phyloP scores from a whole-genome alignment of 805 yeast genomes.

The Yarrowia sp. region DNA sequence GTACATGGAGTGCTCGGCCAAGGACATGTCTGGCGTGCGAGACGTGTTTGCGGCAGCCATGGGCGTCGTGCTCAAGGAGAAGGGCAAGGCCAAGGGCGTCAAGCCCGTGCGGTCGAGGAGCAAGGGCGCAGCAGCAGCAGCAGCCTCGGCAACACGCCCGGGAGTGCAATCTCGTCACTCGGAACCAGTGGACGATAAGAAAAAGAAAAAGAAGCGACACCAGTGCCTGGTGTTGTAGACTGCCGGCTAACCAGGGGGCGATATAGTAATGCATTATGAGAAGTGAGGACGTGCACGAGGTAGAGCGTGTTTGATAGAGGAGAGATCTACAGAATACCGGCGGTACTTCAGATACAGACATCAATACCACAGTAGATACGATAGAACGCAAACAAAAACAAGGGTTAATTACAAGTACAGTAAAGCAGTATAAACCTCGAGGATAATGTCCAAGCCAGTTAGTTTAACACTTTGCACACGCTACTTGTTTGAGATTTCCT shows the following conservation, averaged over 20 bases:
- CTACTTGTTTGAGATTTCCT: too few species aligned
- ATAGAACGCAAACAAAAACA: too few species aligned
- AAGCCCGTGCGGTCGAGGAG: background rate
- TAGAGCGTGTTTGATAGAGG: too few species aligned
- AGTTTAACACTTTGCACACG: too few species aligned
- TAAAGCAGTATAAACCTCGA: too few species aligned
- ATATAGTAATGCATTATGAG: background rate
- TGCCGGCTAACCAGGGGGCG: background rate
- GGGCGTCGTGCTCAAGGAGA: constrained; percentile 36
- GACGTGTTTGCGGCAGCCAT: constrained; percentile 67
- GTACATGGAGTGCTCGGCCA: constrained; percentile 80
- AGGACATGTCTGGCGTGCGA: constrained; percentile 59
- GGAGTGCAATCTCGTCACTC: background rate
- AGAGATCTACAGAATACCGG: too few species aligned
- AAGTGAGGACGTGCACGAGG: too few species aligned
- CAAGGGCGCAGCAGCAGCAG: constrained; percentile 18
- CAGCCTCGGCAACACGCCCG: constrained; percentile 19
- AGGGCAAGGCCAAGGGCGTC: background rate
- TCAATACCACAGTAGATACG: too few species aligned
- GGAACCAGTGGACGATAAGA: background rate
- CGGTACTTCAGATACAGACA: too few species aligned
- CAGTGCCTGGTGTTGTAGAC: constrained; percentile 10
- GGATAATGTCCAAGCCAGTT: too few species aligned
- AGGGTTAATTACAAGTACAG: too few species aligned
- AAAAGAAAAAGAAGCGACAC: constrained; percentile 21